Base-by-base conservation (phyloP, 768 basidiomycete genomes). In the Strobilomyces echinocephalus region DNA sequence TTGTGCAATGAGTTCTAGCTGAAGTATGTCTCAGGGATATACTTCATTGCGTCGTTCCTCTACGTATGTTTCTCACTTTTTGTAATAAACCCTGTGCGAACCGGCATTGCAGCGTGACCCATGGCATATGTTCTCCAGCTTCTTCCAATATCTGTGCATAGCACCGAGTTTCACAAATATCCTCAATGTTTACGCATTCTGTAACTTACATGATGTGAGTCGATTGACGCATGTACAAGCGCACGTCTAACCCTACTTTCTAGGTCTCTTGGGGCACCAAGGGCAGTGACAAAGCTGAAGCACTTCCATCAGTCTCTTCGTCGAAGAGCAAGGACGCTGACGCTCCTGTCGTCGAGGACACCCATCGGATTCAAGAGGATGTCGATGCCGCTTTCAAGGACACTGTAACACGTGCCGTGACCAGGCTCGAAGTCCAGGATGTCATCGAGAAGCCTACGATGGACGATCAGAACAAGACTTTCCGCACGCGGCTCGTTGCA, bases 51-150 rank as follows among this genome's bases (percentile, higher is more conserved):
- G 4, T 95, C 91, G 0, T 79, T 92, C 71, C 82, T 93, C 63
- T 95, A 91, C 62, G 89, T 91, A 57, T 74, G 89, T 76, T 28
- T 1, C 14, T 42, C 9, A 16, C 4, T 26, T 46, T 14, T n/a
- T 35, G 26, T 5, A 41, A 28, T 30, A 38, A 5, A 30, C 26
- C 21, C 55, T 50, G 14, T 20, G 15, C 44, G 53, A 49, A 65
- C 24, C 33, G 49, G 24, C 20, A n/a, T 46, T 55, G 30, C 56
- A 93, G 88, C 85, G 91, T 57, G 95, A 97, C 71, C 95, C 95
- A 5, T 97, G 95, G 95, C 95, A 97, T 72, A 88, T 98, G 85
- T 85, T 95, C 72, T 90, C 91, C 24, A 93, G 91, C 61, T 93
- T 97, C 79, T 74, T 87, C 61, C 95, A 95, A 67, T 95, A 95